These are phyloP conservation scores for Phytophthora colocasiae DNA, from an alignment of 352 stramenopile genomes.

Conservation along the genomic window DNA sequence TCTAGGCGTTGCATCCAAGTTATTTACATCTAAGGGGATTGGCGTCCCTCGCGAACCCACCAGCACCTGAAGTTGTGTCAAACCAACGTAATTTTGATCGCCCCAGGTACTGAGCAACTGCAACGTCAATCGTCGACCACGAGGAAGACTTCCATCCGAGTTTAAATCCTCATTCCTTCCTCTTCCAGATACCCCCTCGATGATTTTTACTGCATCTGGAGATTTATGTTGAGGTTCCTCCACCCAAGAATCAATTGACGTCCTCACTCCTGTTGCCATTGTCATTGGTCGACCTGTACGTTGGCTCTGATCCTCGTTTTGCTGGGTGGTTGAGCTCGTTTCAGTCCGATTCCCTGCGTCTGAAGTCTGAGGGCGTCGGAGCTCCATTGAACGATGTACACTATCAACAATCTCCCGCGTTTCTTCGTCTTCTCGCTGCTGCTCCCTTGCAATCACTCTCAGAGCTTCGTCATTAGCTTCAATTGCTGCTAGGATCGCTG, in stretches of 20 bases:
- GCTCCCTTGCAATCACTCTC: constrained; percentile 27
- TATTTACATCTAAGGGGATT: constrained; percentile 47
- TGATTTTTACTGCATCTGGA: constrained; percentile 46
- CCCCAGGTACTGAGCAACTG: constrained; percentile 77
- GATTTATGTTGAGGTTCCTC: constrained; percentile 63
- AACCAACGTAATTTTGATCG: constrained; percentile 85
- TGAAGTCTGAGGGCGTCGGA: constrained; percentile 60
- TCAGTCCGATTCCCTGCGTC: constrained; percentile 40
- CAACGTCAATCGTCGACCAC: constrained; percentile 62
- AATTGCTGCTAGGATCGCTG: constrained; percentile 68
- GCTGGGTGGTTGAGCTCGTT: constrained; percentile 22
- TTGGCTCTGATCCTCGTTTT: constrained; percentile 9
- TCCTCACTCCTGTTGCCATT: constrained; percentile 43
- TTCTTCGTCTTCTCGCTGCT: constrained; percentile 62
- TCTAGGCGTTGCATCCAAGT: constrained; percentile 68
- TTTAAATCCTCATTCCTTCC: constrained; percentile 18
- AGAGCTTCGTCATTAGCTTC: constrained; percentile 65
- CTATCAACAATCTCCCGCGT: constrained; percentile 40
- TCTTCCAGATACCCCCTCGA: constrained; percentile 21
- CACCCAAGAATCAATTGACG: constrained; percentile 57
- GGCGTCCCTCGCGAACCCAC: constrained; percentile 49
- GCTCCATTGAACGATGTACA: constrained; percentile 53
- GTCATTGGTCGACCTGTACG: constrained; percentile 52
- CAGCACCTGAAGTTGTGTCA: constrained; percentile 80
- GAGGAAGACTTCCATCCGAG: constrained; percentile 33